Conservation (phyloP, 257 asterid species). For the Gentiana straminea region DNA sequence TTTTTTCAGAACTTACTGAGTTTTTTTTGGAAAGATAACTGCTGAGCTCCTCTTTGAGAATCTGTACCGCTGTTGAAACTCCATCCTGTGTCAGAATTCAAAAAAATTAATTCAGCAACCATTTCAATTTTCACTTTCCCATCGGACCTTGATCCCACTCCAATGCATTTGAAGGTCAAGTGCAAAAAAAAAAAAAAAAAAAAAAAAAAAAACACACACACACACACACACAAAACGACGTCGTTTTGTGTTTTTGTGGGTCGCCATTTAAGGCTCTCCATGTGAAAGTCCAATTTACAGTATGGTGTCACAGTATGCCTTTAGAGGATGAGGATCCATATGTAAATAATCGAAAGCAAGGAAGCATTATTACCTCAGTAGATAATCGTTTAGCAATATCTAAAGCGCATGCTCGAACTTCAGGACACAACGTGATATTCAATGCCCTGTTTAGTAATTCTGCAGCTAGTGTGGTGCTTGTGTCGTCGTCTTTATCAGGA, state of each 20-base stretch:
- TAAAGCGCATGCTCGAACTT: slow-evolving; percentile 43
- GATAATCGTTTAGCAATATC: slow-evolving; percentile 50
- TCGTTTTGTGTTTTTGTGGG: too few species aligned
- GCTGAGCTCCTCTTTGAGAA: slow-evolving; percentile 46
- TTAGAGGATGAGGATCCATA: too few species aligned
- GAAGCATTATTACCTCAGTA: slow-evolving; percentile 41
- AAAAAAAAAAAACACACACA: neutral
- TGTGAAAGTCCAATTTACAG: too few species aligned
- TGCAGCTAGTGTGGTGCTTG: slow-evolving; percentile 39
- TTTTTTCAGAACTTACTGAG: too few species aligned
- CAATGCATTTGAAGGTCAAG: too few species aligned
- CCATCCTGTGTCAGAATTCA: slow-evolving; percentile 47
- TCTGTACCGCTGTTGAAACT: slow-evolving; percentile 53
- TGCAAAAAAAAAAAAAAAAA: neutral
- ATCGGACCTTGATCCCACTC: neutral
- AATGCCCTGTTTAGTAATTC: slow-evolving; percentile 44
- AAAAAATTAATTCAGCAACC: slow-evolving; percentile 6
- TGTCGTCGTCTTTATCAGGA: slow-evolving; percentile 47
- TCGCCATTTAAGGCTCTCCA: too few species aligned
- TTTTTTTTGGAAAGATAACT: neutral
- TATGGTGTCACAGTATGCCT: too few species aligned
- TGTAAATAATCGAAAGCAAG: neutral
- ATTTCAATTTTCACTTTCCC: neutral
- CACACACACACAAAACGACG: too few species aligned
- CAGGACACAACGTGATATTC: slow-evolving; percentile 32